Percentiles rank a stretch among this genome's conserved stretches.
Evolutionary conservation across 129 eudicot genomes (phyloP).

Genomic region (Arctium minus): DNA sequence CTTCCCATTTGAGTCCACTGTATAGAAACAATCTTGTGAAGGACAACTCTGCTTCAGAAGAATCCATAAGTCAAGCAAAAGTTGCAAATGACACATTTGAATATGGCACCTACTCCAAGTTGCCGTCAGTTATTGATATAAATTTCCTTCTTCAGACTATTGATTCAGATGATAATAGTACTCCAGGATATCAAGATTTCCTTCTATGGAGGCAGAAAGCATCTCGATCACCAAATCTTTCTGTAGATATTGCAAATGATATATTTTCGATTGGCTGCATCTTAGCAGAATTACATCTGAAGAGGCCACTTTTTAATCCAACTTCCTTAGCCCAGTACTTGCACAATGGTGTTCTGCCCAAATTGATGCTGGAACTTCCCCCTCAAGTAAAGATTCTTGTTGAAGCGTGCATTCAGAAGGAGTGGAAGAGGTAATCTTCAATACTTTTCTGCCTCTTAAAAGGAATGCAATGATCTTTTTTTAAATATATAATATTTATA

Average conservation of each 20-base stretch:
- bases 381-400: conserved; percentile 61
- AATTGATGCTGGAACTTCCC: conserved; percentile 60
- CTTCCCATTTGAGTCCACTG: conserved; percentile 66
- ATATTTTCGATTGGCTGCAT: conserved; percentile 85
- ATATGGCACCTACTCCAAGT: conserved; percentile 15
- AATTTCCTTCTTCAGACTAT: conserved; percentile 68
- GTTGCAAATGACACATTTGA: conserved; percentile 14
- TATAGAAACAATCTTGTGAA: conserved; percentile 29
- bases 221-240: conserved; percentile 21
- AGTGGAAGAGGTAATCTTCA: conserved; percentile 61
- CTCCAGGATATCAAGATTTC: conserved; percentile 78
- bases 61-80: conserved; percentile 16
- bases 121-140: conserved; percentile 39
- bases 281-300: conserved; percentile 82
- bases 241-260: conserved; percentile 56
- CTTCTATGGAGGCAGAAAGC: conserved; percentile 66
- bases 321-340: conserved; percentile 48
- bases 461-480: not conserved
- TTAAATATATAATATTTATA: not conserved
- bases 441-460: not conserved
- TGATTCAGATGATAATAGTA: conserved; percentile 58
- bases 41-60: conserved; percentile 25
- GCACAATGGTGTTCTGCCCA: conserved; percentile 67
- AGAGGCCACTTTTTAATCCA: conserved; percentile 75
- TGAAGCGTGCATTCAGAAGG: conserved; percentile 83